phyloP scores from a whole-genome alignment of 2,329 filamentous ascomycete genomes.

The Rutstroemia sydowiana region DNA sequence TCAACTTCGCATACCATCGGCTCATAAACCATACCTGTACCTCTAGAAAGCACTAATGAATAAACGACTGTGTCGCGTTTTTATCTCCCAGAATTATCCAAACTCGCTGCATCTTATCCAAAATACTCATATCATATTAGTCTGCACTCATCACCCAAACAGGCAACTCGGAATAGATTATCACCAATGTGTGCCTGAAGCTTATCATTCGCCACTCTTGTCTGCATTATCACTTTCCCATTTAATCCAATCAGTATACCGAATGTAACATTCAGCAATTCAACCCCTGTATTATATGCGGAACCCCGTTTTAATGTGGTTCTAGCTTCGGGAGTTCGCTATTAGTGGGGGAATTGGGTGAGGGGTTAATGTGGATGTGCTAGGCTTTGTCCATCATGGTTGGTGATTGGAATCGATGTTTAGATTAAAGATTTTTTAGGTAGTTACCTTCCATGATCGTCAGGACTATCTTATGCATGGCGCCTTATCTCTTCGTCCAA shows the following conservation, averaged over 20 bases:
- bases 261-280: neutral
- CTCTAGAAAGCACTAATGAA: too few relatives aligned
- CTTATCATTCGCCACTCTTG: neutral
- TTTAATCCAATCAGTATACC: neutral
- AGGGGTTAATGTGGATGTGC: too few relatives aligned
- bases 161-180: conserved; percentile 6
- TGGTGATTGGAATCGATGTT: too few relatives aligned
- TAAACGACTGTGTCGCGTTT: too few relatives aligned
- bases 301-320: neutral
- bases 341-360: neutral
- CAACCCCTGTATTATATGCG: neutral
- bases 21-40: too few relatives aligned
- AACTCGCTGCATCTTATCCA: too few relatives aligned
- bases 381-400: too few relatives aligned
- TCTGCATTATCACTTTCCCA: conserved; percentile 1
- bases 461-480: neutral
- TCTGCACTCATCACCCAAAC: neutral
- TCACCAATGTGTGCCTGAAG: neutral
- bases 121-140: too few relatives aligned
- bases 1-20: too few relatives aligned
- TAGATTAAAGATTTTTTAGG: too few relatives aligned
- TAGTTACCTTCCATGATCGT: conserved; percentile 6
- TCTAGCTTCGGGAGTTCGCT: conserved; percentile 6
- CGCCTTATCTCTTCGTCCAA: neutral
- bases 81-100: too few relatives aligned